Base-by-base conservation (phyloP, 2,329 filamentous ascomycete genomes). In the Fusarium setosum region DNA sequence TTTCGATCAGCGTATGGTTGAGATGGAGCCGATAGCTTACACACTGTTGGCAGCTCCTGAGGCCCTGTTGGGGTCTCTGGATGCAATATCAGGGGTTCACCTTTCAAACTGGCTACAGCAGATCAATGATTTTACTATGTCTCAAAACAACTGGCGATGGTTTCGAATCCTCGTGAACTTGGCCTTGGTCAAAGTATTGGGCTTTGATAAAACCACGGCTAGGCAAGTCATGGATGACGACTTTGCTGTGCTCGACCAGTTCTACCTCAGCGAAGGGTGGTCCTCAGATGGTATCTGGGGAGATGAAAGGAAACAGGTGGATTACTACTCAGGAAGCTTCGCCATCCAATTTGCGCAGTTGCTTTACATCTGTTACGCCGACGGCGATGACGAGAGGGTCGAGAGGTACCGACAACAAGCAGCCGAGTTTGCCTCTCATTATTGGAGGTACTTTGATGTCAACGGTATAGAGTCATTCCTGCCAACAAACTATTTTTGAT, bases 301-400 rank as follows among this genome's bases (percentile, higher is more conserved):
- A 26, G 44, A 45, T 64, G 76, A 65, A 0, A 68, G 70, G 2
- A 57, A 75, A 4, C 82, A 84, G 37, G 81, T 78, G 4, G 83
- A 84, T 59, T 84, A 84, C 68, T 84, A 85, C 52, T 84, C 82
- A 1, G 82, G 82, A 0, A 84, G 82, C 56, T 84, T 85, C 65
- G 83, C 83, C 0, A 82, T 85, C 21, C 83, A 85, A 48, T 84
- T 83, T 45, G 78, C 76, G 3, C 82, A 84, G 56, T 68, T 84
- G 10, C 70, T 84, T 0, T 85, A 82, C 57, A 70, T 77, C 2
- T 77, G 76, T 5, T 80, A 81, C 63, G 80, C 80, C 0, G 62
- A 66, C 2, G 76, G 80, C 4, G 82, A 84, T 60, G 75, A 74
- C 0, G 67, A 72, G 24, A 71, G 82, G 34, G 75, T 74, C 10